A percentile compares a stretch with the other conserved stretches of the same genome.
Evolutionary conservation across 2,329 filamentous ascomycete species (phyloP).

Genomic region (Onygenales sp.): DNA sequence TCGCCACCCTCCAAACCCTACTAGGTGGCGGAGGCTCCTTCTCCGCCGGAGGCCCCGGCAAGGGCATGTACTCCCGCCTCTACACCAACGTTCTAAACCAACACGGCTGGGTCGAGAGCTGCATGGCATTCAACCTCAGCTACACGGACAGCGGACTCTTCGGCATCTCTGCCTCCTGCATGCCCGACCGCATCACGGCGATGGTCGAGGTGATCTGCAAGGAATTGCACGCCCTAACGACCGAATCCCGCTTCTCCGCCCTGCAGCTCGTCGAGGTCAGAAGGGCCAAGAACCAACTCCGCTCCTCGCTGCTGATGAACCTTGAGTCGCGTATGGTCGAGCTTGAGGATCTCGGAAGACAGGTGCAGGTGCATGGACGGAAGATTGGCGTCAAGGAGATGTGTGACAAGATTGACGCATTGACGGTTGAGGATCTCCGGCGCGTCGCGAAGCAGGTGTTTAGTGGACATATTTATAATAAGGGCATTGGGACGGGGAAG

Average conservation of each 20-base stretch:
- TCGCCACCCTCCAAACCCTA: constrained; percentile 89
- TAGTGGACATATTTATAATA: constrained; percentile 64
- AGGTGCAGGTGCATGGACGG: constrained; percentile 91
- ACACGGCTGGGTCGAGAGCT: constrained; percentile 93
- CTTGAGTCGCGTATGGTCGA: constrained; percentile 95
- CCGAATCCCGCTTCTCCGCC: constrained; percentile 63
- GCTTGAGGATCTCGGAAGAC: constrained; percentile 85
- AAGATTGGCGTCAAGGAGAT: constrained; percentile 91
- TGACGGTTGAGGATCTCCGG: constrained; percentile 72
- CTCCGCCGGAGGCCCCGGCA: constrained; percentile 89
- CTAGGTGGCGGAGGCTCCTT: constrained; percentile 95
- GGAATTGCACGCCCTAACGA: constrained; percentile 68
- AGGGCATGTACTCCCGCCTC: constrained; percentile 97
- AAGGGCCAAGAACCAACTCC: constrained; percentile 93
- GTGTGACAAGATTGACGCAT: constrained; percentile 73
- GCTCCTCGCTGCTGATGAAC: constrained; percentile 89
- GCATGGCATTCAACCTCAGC: constrained; percentile 91
- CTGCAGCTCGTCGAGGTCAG: constrained; percentile 70
- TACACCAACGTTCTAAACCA: constrained; percentile 98
- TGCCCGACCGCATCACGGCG: constrained; percentile 62
- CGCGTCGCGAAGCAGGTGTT: constrained; percentile 73
- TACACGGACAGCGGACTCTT: constrained; percentile 96
- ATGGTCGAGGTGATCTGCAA: constrained; percentile 97
- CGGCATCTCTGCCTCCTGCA: constrained; percentile 80
- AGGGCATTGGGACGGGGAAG: constrained; percentile 68